These are phyloP conservation scores for Botryotinia convoluta DNA, from an alignment of 2,329 filamentous ascomycete species.

Conservation along the genomic window DNA sequence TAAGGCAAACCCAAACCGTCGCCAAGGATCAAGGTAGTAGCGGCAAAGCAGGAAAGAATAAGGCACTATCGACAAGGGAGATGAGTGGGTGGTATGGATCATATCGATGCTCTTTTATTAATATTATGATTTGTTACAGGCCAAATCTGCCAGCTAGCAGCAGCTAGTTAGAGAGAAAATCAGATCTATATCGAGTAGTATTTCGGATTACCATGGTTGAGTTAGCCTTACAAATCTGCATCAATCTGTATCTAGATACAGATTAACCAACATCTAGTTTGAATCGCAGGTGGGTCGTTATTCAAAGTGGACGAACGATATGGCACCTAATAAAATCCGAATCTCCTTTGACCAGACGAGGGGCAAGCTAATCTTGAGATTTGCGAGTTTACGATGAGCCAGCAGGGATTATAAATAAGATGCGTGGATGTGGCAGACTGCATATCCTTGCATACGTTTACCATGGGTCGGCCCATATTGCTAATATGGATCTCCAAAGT, in stretches of 20 bases:
- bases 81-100: not conserved
- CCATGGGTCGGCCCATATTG: constrained; percentile 6
- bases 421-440: constrained; percentile 10
- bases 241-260: constrained; percentile 4
- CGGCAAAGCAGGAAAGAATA: constrained; percentile 4
- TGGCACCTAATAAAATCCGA: constrained; percentile 9
- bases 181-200: not conserved
- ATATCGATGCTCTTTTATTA: not conserved
- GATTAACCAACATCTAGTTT: constrained; percentile 4
- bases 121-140: not conserved
- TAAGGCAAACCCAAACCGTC: constrained; percentile 10
- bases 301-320: constrained; percentile 2
- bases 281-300: constrained; percentile 10
- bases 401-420: constrained; percentile 11
- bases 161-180: not conserved
- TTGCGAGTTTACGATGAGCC: constrained; percentile 20
- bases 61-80: not conserved
- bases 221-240: not conserved
- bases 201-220: not conserved
- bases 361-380: constrained; percentile 19
- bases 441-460: constrained; percentile 13
- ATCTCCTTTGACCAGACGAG: constrained; percentile 3
- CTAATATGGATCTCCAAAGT: not conserved
- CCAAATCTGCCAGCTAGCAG: not conserved
- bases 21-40: constrained; percentile 4